Conservation (phyloP, 257 asterid genomes). For the Fraxinus excelsior region DNA sequence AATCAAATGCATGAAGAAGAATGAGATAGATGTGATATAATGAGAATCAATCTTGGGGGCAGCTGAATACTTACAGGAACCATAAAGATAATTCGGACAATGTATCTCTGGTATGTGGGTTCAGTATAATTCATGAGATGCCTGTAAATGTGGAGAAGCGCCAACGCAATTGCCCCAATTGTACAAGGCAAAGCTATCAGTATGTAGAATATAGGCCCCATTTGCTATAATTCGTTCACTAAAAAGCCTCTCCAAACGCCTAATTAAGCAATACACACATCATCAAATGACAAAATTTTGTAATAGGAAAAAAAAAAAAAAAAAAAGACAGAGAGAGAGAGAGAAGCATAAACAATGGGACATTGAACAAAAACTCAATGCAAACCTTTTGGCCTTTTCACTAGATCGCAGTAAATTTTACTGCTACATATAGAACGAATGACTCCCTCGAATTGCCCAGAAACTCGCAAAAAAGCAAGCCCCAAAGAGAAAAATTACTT, state of each 20-base stretch:
- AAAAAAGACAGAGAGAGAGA: too few species aligned
- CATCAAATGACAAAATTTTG: constrained; percentile 13
- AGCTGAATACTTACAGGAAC: constrained; percentile 75
- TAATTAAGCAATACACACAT: constrained; percentile 11
- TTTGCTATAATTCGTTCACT: constrained; percentile 32
- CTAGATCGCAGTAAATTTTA: neutral
- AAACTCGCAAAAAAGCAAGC: constrained; percentile 25
- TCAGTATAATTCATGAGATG: constrained; percentile 94
- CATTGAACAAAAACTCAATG: neutral
- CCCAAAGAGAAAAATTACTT: constrained; percentile 28
- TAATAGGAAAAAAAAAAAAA: neutral
- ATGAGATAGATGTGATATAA: neutral
- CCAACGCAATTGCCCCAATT: constrained; percentile 73
- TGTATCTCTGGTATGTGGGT: constrained; percentile 90
- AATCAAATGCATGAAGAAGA: neutral
- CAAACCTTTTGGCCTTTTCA: constrained; percentile 28
- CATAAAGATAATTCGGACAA: constrained; percentile 97
- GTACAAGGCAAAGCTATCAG: constrained; percentile 94
- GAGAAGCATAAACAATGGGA: neutral
- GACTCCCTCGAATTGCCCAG: constrained; percentile 10
- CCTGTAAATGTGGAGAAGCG: constrained; percentile 72
- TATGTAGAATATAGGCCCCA: constrained; percentile 82
- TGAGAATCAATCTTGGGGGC: neutral
- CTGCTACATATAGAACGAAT: constrained; percentile 1
- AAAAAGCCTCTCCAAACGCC: constrained; percentile 21